Conservation (phyloP, 768 basidiomycete species). For the Xerocomellus dryophilus region DNA sequence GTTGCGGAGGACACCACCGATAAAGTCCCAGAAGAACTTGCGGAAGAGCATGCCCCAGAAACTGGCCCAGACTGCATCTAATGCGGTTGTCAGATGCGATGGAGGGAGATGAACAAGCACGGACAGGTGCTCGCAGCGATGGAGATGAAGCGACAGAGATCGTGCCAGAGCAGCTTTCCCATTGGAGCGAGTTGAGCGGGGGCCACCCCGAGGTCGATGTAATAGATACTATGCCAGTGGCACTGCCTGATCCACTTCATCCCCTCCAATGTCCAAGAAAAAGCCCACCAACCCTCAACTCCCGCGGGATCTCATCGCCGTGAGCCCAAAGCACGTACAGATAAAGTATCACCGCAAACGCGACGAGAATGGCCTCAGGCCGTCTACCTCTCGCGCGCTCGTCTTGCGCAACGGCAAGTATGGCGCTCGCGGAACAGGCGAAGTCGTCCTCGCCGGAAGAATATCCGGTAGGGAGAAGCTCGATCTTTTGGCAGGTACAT, state of each 20-base stretch:
- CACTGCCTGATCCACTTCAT: not conserved
- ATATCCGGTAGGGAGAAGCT: constrained; percentile 78
- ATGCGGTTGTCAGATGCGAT: constrained; percentile 9
- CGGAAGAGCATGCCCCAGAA: constrained; percentile 82
- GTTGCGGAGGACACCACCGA: constrained; percentile 73
- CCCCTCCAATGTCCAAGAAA: constrained; percentile 33
- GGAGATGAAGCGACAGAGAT: constrained; percentile 66
- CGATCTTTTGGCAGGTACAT: constrained; percentile 69
- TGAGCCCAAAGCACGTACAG: constrained; percentile 54
- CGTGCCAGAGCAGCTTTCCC: constrained; percentile 83
- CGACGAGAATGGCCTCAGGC: constrained; percentile 50
- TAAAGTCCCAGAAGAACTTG: constrained; percentile 97
- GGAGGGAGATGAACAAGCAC: constrained; percentile 30
- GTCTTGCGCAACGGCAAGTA: constrained; percentile 72
- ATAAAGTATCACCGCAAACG: constrained; percentile 37
- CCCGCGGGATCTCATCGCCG: constrained; percentile 47
- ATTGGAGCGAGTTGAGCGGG: constrained; percentile 36
- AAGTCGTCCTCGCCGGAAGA: constrained; percentile 54
- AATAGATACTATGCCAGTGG: no score
- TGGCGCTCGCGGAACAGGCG: constrained; percentile 69
- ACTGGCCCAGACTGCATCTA: constrained; percentile 78
- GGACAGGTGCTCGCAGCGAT: constrained; percentile 71
- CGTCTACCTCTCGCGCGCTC: constrained; percentile 70
- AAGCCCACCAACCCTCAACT: constrained; percentile 16
- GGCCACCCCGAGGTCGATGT: no score